A percentile compares a stretch with the other conserved stretches of the same genome.
Conservation (phyloP, 192 early-diverging fungal species). For the Linnemannia schmuckeri region DNA sequence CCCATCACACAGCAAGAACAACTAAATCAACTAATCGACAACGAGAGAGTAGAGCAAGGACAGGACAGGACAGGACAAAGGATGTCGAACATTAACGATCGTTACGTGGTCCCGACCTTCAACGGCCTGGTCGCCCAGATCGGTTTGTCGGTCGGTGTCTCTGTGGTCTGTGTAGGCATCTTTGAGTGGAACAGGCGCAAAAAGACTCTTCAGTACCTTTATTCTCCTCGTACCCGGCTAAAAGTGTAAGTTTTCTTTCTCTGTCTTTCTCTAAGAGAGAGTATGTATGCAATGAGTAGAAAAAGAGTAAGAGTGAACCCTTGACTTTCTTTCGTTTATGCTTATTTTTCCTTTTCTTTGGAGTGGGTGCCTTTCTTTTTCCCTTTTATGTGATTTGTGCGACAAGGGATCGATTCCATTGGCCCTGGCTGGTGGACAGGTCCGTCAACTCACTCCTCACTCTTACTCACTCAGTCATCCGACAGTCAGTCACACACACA, state of each 20-base stretch:
- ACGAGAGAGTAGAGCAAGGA: neutral
- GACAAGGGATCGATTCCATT: neutral
- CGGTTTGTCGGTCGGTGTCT: conserved; percentile 63
- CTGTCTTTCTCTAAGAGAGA: neutral
- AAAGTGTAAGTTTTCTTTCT: conserved; percentile 43
- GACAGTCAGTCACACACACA: neutral
- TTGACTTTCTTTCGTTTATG: neutral
- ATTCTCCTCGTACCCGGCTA: conserved; percentile 60
- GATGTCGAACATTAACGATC: conserved; percentile 35
- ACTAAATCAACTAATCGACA: neutral
- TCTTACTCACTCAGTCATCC: neutral
- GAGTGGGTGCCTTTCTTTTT: neutral
- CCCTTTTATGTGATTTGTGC: neutral
- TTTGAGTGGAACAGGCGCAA: conserved; percentile 65
- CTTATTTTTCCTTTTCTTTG: neutral
- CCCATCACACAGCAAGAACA: too few relatives aligned
- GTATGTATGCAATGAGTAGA: too few relatives aligned
- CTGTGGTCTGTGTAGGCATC: conserved; percentile 57
- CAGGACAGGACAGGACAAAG: conserved; percentile 17
- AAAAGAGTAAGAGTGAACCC: too few relatives aligned
- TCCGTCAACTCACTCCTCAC: neutral
- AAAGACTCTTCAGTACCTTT: conserved; percentile 65
- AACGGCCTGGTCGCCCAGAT: conserved; percentile 66
- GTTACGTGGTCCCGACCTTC: conserved; percentile 59
- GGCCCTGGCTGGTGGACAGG: neutral